A percentile compares a stretch with the other conserved stretches of the same genome.
These are phyloP conservation scores for Neolentinus lepideus DNA, from an alignment of 1,284 basidiomycete species.

Conservation along the genomic window DNA sequence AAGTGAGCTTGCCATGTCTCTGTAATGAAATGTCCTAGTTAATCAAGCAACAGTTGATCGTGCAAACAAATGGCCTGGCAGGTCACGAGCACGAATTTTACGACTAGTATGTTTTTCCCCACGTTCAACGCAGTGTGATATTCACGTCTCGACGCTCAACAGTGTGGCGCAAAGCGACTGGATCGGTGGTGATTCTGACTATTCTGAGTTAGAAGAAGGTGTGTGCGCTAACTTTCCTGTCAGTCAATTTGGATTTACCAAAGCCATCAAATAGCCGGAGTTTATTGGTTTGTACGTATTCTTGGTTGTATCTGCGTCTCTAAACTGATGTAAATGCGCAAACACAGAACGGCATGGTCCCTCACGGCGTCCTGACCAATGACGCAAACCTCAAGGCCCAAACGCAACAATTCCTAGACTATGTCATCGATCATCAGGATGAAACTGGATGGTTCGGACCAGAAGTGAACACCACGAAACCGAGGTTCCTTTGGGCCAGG, in stretches of 20 bases:
- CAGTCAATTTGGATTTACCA: background rate
- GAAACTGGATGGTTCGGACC: conserved; percentile 51
- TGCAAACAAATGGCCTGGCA: conserved; percentile 46
- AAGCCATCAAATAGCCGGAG: conserved; percentile 31
- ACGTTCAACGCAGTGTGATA: background rate
- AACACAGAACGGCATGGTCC: conserved; percentile 44
- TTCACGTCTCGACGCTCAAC: background rate
- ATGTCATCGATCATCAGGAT: conserved; percentile 47
- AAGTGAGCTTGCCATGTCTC: conserved; percentile 24
- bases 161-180: conserved; percentile 48
- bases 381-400: conserved; percentile 37
- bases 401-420: conserved; percentile 43
- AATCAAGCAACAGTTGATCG: conserved; percentile 27
- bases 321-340: background rate
- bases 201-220: conserved; percentile 52
- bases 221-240: conserved; percentile 5
- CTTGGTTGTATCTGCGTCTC: conserved; percentile 10
- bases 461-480: conserved; percentile 46
- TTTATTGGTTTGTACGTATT: conserved; percentile 48
- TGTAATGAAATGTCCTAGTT: background rate
- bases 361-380: conserved; percentile 39
- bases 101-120: conserved; percentile 33
- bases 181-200: conserved; percentile 42
- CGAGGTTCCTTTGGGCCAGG: conserved; percentile 49
- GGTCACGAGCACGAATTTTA: conserved; percentile 53